Percentiles rank a stretch among this genome's conserved stretches.
Evolutionary conservation across 1,284 basidiomycete species (phyloP).

Genomic region (Tranzscheliella williamsii): DNA sequence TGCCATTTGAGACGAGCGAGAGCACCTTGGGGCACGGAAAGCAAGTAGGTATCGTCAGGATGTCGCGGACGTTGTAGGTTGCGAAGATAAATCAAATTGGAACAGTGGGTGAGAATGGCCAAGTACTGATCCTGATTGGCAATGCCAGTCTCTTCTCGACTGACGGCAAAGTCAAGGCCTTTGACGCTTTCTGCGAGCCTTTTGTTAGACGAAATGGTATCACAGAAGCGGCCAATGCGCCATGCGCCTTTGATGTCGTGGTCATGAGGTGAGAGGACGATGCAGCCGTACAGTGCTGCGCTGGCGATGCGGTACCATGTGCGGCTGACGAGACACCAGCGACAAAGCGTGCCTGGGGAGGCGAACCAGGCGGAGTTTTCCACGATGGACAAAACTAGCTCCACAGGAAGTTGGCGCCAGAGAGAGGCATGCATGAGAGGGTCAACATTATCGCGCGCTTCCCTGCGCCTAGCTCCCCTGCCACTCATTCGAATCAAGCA

Average conservation of each 20-base stretch:
- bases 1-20: slow-evolving; percentile 19
- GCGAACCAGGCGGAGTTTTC: slow-evolving; percentile 18
- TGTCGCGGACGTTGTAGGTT: slow-evolving; percentile 20
- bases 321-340: slow-evolving; percentile 15
- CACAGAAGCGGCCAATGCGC: slow-evolving; percentile 29
- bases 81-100: slow-evolving; percentile 30
- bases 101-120: slow-evolving; percentile 18
- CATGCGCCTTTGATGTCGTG: slow-evolving; percentile 8
- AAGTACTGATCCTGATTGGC: slow-evolving; percentile 29
- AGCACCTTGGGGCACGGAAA: slow-evolving; percentile 16
- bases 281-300: slow-evolving; percentile 19
- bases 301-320: slow-evolving; percentile 15
- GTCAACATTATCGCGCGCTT: no score
- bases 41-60: slow-evolving; percentile 20
- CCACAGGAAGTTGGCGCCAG: slow-evolving; percentile 16
- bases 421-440: no score
- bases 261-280: slow-evolving; percentile 17
- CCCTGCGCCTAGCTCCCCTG: no score
- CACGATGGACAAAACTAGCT: slow-evolving; percentile 15
- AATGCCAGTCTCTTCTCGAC: slow-evolving; percentile 19
- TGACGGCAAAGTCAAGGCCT: slow-evolving; percentile 32
- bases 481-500: no score
- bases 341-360: slow-evolving; percentile 11
- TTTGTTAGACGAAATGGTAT: slow-evolving; percentile 22
- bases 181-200: slow-evolving; percentile 14